Conservation (phyloP, 345 rosid genomes). For the Murraya koenigii region DNA sequence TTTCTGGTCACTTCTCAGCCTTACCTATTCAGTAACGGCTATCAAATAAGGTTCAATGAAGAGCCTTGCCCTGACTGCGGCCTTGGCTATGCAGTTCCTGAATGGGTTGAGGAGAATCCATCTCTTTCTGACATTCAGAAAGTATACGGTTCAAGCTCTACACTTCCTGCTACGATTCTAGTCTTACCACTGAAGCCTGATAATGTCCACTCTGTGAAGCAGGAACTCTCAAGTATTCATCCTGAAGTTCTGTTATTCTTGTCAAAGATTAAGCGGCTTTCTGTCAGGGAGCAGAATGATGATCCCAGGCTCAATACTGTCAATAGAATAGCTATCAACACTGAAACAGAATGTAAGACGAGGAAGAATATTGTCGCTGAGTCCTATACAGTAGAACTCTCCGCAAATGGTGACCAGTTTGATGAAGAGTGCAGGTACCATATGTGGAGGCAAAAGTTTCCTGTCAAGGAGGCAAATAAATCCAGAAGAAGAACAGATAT, state of each 20-base stretch:
- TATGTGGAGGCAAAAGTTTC: slow-evolving; percentile 74
- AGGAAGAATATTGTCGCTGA: slow-evolving; percentile 76
- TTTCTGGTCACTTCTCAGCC: slow-evolving; percentile 57
- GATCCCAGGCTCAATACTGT: slow-evolving; percentile 40
- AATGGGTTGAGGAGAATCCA: slow-evolving; percentile 69
- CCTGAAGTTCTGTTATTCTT: slow-evolving; percentile 71
- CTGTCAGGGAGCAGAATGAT: slow-evolving; percentile 52
- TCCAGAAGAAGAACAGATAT: slow-evolving; percentile 63
- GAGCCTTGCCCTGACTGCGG: slow-evolving; percentile 58
- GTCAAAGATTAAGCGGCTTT: slow-evolving; percentile 57
- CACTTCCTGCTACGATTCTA: slow-evolving; percentile 55
- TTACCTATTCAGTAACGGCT: slow-evolving; percentile 61
- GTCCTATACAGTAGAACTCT: slow-evolving; percentile 56
- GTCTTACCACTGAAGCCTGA: slow-evolving; percentile 64
- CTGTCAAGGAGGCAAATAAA: slow-evolving; percentile 44
- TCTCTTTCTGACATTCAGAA: slow-evolving; percentile 39
- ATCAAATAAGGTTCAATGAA: slow-evolving; percentile 60
- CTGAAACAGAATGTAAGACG: slow-evolving; percentile 40
- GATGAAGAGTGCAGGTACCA: slow-evolving; percentile 50
- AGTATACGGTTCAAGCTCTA: slow-evolving; percentile 46
- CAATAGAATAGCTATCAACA: slow-evolving; percentile 49
- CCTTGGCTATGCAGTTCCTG: slow-evolving; percentile 73
- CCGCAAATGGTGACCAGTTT: slow-evolving; percentile 26
- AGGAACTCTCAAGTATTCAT: slow-evolving; percentile 60
- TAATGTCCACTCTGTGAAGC: slow-evolving; percentile 62